Percentiles rank a stretch among this genome's conserved stretches.
Conservation (phyloP, 1,139 yeast genomes). For the Pichia norvegensis region DNA sequence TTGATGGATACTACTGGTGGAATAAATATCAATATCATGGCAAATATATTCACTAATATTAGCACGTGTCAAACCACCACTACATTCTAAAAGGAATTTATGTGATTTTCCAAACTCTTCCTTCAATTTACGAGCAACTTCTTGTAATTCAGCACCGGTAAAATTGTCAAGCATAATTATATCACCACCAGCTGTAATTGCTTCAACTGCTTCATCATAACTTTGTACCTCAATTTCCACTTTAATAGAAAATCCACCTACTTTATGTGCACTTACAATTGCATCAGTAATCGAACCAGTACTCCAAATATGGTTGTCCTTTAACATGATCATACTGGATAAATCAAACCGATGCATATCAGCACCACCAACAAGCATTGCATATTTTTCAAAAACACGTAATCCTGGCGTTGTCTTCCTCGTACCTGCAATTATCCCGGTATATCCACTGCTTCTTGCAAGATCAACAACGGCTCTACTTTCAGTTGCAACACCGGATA, state of each 20-base stretch:
- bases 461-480: slow-evolving; percentile 49
- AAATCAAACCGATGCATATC: slow-evolving; percentile 90
- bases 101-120: slow-evolving; percentile 44
- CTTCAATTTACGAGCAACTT: slow-evolving; percentile 61
- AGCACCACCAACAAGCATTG: slow-evolving; percentile 93
- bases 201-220: slow-evolving; percentile 82
- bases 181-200: slow-evolving; percentile 92
- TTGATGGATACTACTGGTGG: slow-evolving; percentile 91
- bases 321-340: slow-evolving; percentile 92
- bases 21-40: slow-evolving; percentile 79
- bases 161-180: slow-evolving; percentile 94
- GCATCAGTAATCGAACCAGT: slow-evolving; percentile 89
- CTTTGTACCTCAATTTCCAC: slow-evolving; percentile 87
- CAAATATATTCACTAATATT: slow-evolving; percentile 63
- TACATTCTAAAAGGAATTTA: slow-evolving; percentile 60
- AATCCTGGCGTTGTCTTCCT: slow-evolving; percentile 97
- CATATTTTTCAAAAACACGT: slow-evolving; percentile 78
- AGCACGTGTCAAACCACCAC: slow-evolving; percentile 76
- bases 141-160: slow-evolving; percentile 53
- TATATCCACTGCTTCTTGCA: slow-evolving; percentile 67
- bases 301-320: slow-evolving; percentile 89
- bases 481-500: slow-evolving; percentile 87
- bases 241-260: slow-evolving; percentile 83
- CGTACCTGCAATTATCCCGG: slow-evolving; percentile 91
- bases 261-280: slow-evolving; percentile 64